A percentile compares a stretch with the other conserved stretches of the same genome.
These are phyloP conservation scores for Debaryomyces prosopidis DNA, from an alignment of 805 yeast genomes.

Conservation along the genomic window DNA sequence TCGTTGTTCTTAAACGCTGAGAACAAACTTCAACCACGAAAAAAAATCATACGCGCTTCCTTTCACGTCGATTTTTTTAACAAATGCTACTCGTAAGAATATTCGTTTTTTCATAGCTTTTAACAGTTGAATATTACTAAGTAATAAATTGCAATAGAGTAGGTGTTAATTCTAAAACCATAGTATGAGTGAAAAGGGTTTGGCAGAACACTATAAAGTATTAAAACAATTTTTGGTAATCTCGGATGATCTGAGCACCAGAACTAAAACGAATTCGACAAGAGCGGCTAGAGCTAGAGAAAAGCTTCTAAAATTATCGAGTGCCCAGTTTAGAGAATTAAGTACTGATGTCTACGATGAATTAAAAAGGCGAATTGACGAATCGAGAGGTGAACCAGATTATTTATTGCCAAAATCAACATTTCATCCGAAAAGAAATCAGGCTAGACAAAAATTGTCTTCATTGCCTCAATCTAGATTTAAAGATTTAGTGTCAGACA, in stretches of 20 bases:
- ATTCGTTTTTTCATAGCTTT: background rate
- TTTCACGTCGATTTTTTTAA: background rate
- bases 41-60: background rate
- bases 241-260: constrained; percentile 45
- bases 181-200: constrained; percentile 31
- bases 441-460: constrained; percentile 89
- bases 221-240: constrained; percentile 52
- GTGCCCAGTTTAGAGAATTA: constrained; percentile 82
- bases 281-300: constrained; percentile 83
- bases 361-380: constrained; percentile 71
- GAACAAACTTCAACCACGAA: background rate
- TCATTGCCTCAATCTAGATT: constrained; percentile 80
- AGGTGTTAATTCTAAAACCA: background rate
- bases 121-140: background rate
- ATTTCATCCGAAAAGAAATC: constrained; percentile 92
- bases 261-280: constrained; percentile 44
- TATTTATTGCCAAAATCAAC: constrained; percentile 66
- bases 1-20: too few species aligned
- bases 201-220: constrained; percentile 48
- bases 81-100: background rate
- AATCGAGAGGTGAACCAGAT: constrained; percentile 57
- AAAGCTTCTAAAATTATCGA: constrained; percentile 76
- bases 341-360: constrained; percentile 96
- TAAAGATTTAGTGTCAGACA: constrained; percentile 88
- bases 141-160: background rate